These are phyloP conservation scores for Melampsora larici-populina DNA, from an alignment of 1,284 basidiomycete species.

Conservation along the genomic window DNA sequence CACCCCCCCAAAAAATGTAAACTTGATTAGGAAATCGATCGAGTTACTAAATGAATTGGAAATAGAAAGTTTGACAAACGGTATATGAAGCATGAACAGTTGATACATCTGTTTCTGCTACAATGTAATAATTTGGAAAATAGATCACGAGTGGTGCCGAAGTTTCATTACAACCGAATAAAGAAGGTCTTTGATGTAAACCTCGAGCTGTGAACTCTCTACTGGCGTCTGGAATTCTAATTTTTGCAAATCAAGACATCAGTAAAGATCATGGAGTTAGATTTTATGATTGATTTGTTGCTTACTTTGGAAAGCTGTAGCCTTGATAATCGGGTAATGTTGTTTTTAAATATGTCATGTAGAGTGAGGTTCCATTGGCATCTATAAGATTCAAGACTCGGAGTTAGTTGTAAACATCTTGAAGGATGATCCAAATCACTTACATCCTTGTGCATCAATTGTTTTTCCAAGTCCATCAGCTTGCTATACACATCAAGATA, in stretches of 20 bases:
- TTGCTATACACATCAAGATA: conserved; percentile 14
- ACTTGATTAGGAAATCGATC: too few relatives aligned
- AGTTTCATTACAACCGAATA: conserved; percentile 37
- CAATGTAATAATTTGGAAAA: conserved; percentile 39
- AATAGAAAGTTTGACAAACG: neutral
- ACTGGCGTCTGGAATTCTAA: conserved; percentile 29
- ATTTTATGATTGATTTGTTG: neutral
- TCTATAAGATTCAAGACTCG: neutral
- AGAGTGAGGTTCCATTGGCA: conserved; percentile 38
- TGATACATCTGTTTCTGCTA: conserved; percentile 30
- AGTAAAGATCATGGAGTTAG: too few relatives aligned
- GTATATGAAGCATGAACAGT: conserved; percentile 35
- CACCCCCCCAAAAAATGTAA: too few relatives aligned
- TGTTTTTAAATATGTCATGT: conserved; percentile 37
- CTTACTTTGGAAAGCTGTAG: conserved; percentile 41
- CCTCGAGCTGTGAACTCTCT: conserved; percentile 18
- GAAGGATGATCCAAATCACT: neutral
- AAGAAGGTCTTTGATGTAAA: conserved; percentile 32
- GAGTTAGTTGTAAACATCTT: neutral
- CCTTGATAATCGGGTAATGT: conserved; percentile 17
- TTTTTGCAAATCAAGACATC: neutral
- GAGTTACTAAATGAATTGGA: conserved; percentile 3
- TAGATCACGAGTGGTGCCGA: conserved; percentile 34
- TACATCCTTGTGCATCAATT: conserved; percentile 29
- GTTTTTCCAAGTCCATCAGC: conserved; percentile 13